These are phyloP conservation scores for Penicillium sp. DNA, from an alignment of 2,329 filamentous ascomycete genomes.

Conservation along the genomic window DNA sequence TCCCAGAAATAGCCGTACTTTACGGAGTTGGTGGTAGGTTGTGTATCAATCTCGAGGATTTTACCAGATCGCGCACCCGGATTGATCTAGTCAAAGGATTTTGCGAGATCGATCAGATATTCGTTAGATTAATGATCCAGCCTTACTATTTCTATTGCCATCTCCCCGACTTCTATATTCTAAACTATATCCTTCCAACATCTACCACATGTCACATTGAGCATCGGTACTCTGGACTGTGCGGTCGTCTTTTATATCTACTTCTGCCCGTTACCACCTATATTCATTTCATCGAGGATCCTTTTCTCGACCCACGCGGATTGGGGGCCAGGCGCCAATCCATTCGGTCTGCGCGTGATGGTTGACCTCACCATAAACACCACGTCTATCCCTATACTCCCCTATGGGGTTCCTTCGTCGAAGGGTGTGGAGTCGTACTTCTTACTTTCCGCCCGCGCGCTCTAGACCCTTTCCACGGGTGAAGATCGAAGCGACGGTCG, in stretches of 20 bases:
- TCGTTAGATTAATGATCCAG: background rate
- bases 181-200: background rate
- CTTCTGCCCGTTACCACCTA: background rate
- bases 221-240: background rate
- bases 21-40: background rate
- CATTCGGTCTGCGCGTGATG: background rate
- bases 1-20: background rate
- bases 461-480: constrained; percentile 39
- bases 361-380: background rate
- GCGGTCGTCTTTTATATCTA: background rate
- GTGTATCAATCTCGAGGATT: background rate
- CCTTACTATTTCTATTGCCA: background rate
- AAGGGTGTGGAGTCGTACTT: background rate
- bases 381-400: background rate
- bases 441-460: constrained; percentile 9
- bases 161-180: background rate
- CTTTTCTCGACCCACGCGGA: no score
- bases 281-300: no score
- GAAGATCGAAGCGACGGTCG: constrained; percentile 49
- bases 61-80: background rate
- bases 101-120: background rate
- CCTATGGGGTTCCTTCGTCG: no score
- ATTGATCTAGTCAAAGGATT: background rate
- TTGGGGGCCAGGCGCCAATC: background rate
- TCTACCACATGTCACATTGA: background rate